Evolutionary conservation across 805 yeast genomes (phyloP).

Genomic region (Myxozyma sirexii): DNA sequence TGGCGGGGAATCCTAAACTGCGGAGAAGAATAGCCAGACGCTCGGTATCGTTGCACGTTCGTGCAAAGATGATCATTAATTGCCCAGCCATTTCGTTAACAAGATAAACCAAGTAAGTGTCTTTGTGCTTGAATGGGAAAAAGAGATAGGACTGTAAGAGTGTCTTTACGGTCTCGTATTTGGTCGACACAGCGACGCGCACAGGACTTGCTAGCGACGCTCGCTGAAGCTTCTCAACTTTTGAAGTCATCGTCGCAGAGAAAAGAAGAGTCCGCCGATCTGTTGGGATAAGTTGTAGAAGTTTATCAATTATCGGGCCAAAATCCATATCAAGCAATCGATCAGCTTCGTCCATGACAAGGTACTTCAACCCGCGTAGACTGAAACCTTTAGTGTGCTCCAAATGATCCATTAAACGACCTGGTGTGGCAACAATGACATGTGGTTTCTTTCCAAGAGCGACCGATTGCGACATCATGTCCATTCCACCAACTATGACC

Average conservation of each 20-base stretch:
- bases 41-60: constrained; percentile 95
- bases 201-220: constrained; percentile 90
- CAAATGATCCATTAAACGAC: constrained; percentile 83
- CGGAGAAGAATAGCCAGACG: constrained; percentile 81
- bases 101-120: constrained; percentile 80
- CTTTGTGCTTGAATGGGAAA: constrained; percentile 89
- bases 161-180: constrained; percentile 93
- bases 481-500: constrained; percentile 97
- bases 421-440: constrained; percentile 93
- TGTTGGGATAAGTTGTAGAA: constrained; percentile 78
- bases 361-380: constrained; percentile 77
- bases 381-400: constrained; percentile 94
- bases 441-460: constrained; percentile 94
- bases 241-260: constrained; percentile 96
- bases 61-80: constrained; percentile 82
- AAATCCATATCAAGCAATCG: constrained; percentile 98
- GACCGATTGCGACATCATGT: constrained; percentile 95
- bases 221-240: constrained; percentile 90
- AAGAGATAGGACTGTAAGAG: constrained; percentile 85
- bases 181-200: constrained; percentile 83
- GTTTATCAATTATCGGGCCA: constrained; percentile 89
- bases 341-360: constrained; percentile 98
- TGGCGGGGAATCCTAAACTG: constrained; percentile 80
- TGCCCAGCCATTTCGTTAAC: constrained; percentile 84
- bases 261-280: constrained; percentile 79